Base-by-base conservation (phyloP, 345 rosid species). In the Eucalyptus polyanthemos region DNA sequence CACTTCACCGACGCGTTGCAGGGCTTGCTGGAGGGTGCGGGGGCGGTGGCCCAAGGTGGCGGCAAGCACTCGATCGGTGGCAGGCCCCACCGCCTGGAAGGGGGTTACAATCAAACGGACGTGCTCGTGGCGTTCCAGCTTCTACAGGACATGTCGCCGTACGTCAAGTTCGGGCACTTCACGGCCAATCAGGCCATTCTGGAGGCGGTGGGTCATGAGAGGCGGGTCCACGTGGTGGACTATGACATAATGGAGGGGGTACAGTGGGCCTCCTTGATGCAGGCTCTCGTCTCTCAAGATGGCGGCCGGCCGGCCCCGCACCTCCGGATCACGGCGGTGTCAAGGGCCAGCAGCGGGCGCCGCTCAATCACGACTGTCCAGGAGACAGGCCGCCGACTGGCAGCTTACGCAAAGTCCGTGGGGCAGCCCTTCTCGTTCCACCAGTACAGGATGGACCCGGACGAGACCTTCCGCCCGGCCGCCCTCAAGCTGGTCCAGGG, bases 241-340 rank as follows among this genome's bases (percentile, higher is more conserved):
- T 95, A 95, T 37, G 99, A 97, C 87, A 96, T 96, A 88, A 93
- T 93, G 94, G 99, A 97, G 88, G 99, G 99, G 49, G 91, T 94
- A 86, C 99, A 97, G 44, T 96, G 99, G 99, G 94, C 99, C 7
- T 94, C 98, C 34, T 87, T 97, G 80, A 95, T 97, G 96, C 99
- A 97, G 29, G 96, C 98, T 17, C 89, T 97, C 51, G 96, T 94
- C 50, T 93, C 97, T 2, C 91, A 92, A 50, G 95, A 94, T 51
- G 96, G 94, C 13, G 95, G 94, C 49, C 89, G 91, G 3, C 94
- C 95, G 0, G 50, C 92, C 29, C 98, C 97, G 25, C 97, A 96
- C 87, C 99, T 97, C 1, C 89, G 93, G 88, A 95, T 97, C 94
- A 96, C 99, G 8, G 99, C 99, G 53, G 40, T 97, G 49, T 93